phyloP scores from a whole-genome alignment of 148 eudicot genomes.

The Agrostemma githago region DNA sequence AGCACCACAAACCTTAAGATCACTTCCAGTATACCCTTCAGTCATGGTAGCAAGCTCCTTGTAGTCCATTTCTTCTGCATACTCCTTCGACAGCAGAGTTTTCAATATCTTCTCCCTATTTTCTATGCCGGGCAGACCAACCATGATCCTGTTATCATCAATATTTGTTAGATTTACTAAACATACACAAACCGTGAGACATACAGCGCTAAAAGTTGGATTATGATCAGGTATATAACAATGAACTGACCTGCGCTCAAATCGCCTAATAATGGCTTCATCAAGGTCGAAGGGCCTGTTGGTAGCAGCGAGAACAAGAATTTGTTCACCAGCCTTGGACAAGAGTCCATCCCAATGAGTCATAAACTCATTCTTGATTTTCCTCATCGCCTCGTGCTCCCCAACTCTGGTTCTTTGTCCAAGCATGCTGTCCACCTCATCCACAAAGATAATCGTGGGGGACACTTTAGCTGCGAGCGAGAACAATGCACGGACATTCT shows the following conservation, averaged over 20 bases:
- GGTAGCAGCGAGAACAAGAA: constrained; percentile 97
- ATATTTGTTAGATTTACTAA: constrained; percentile 5
- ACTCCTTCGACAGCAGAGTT: constrained; percentile 73
- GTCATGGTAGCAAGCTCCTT: constrained; percentile 86
- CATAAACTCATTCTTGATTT: constrained; percentile 94
- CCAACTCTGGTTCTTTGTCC: constrained; percentile 89
- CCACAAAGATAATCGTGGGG: constrained; percentile 84
- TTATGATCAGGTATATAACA: not conserved
- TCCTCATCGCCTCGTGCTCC: constrained; percentile 96
- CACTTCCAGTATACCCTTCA: constrained; percentile 95
- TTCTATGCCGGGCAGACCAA: constrained; percentile 72
- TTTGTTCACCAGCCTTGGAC: constrained; percentile 75
- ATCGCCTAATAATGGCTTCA: constrained; percentile 88
- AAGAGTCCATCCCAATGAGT: constrained; percentile 93
- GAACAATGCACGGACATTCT: constrained; percentile 89
- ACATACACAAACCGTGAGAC: not conserved
- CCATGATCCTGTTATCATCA: constrained; percentile 64
- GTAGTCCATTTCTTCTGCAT: constrained; percentile 61
- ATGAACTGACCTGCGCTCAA: constrained; percentile 79
- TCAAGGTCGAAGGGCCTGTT: constrained; percentile 95
- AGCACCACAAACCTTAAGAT: constrained; percentile 61
- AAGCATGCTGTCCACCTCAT: constrained; percentile 96
- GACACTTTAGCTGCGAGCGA: constrained; percentile 90
- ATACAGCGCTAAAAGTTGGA: too few relatives aligned
- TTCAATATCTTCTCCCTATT: constrained; percentile 77